Conservation (phyloP, 1,139 yeast genomes). For the Yamadazyma siamensis region DNA sequence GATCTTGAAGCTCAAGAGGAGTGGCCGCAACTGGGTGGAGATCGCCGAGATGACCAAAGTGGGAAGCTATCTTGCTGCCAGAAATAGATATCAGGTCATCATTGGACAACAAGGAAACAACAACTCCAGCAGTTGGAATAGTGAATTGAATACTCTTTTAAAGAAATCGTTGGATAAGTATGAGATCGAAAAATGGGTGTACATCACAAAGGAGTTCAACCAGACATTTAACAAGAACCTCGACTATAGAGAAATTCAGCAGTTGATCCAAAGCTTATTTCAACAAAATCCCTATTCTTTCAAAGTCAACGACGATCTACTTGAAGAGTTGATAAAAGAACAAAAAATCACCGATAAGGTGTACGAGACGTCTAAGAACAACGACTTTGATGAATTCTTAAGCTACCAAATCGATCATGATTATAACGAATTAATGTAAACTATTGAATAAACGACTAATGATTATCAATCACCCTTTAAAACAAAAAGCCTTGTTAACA, state of each 20-base stretch:
- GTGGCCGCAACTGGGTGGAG: constrained; percentile 71
- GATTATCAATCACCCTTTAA: background rate
- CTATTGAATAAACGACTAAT: background rate
- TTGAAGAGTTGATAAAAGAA: constrained; percentile 37
- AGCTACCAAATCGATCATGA: constrained; percentile 8
- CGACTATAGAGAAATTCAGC: constrained; percentile 54
- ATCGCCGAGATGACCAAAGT: constrained; percentile 67
- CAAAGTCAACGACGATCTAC: constrained; percentile 49
- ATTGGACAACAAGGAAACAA: constrained; percentile 81
- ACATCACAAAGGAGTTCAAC: constrained; percentile 57
- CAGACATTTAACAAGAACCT: constrained; percentile 56
- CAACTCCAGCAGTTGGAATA: constrained; percentile 63
- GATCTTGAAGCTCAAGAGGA: constrained; percentile 58
- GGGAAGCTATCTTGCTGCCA: constrained; percentile 67
- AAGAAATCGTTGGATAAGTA: constrained; percentile 61
- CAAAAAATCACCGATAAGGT: constrained; percentile 36
- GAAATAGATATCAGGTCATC: constrained; percentile 75
- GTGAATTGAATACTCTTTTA: constrained; percentile 52
- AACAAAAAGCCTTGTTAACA: too few relatives aligned
- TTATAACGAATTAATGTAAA: constrained; percentile 6
- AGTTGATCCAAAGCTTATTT: constrained; percentile 51
- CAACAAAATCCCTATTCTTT: constrained; percentile 55
- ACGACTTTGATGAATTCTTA: constrained; percentile 11
- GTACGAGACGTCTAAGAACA: constrained; percentile 13
- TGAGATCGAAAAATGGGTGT: constrained; percentile 70